Conservation (phyloP, 768 basidiomycete genomes). For the Trametes elegans region DNA sequence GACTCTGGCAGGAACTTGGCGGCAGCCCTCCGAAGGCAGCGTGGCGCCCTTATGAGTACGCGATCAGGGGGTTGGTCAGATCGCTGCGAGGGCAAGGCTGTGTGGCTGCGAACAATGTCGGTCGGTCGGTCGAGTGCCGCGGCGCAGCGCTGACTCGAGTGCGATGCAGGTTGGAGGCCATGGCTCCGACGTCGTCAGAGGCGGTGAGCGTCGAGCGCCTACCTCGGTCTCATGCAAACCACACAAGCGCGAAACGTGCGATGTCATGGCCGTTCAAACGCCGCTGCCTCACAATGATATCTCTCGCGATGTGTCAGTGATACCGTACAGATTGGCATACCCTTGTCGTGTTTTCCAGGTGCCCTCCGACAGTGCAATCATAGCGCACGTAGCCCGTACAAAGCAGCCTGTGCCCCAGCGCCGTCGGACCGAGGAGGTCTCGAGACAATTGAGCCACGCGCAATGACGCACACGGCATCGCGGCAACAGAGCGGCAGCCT, state of each 20-base stretch:
- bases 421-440: neutral
- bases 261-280: no score
- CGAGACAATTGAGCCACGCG: neutral
- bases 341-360: no score
- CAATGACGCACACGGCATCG: constrained; percentile 5
- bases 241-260: no score
- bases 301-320: no score
- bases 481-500: neutral
- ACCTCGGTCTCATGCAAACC: no score
- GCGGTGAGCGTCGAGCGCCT: neutral
- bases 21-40: neutral
- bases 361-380: no score
- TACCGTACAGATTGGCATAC: no score
- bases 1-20: neutral
- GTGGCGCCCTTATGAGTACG: constrained; percentile 9
- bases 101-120: constrained; percentile 1
- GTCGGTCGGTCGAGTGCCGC: neutral
- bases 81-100: neutral
- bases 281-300: no score
- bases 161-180: neutral
- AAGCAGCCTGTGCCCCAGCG: no score
- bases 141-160: constrained; percentile 3
- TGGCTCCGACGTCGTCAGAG: neutral
- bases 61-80: constrained; percentile 12
- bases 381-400: no score